Percentiles rank a stretch among this genome's conserved stretches.
Conservation (phyloP, 345 rosid genomes). For the Moringa oleifera region DNA sequence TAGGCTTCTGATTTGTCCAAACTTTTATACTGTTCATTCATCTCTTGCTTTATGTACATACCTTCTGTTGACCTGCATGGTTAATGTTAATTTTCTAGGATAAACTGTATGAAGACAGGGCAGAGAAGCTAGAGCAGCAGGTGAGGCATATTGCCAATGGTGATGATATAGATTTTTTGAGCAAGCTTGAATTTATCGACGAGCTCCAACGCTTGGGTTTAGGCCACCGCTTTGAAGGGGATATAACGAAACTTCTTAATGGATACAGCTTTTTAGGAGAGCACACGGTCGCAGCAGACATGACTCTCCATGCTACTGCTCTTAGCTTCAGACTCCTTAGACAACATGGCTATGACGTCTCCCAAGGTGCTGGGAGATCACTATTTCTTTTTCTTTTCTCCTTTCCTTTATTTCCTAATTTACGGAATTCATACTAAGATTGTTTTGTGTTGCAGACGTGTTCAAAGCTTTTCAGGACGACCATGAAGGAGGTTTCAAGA, state of each 20-base stretch:
- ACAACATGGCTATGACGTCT: conserved; percentile 33
- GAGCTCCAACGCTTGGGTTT: conserved; percentile 40
- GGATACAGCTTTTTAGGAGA: conserved; percentile 1
- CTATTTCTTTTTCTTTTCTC: too few species aligned
- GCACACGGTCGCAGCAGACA: background rate
- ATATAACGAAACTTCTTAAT: conserved; percentile 21
- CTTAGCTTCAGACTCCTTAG: conserved; percentile 42
- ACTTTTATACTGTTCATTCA: too few species aligned
- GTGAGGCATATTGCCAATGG: conserved; percentile 17
- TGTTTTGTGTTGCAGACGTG: too few species aligned
- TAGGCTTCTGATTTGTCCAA: too few species aligned
- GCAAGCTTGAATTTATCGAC: conserved; percentile 32
- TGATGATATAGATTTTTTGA: conserved; percentile 8
- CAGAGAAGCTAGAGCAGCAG: conserved; percentile 22
- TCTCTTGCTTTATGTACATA: too few species aligned
- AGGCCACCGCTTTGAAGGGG: conserved; percentile 25
- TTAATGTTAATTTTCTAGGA: conserved; percentile 13
- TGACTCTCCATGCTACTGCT: conserved; percentile 24
- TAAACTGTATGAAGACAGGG: conserved; percentile 5
- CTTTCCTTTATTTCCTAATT: too few species aligned
- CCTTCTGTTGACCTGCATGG: too few species aligned
- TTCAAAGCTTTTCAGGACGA: conserved; percentile 29
- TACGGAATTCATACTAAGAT: too few species aligned
- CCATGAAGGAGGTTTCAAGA: conserved; percentile 14
- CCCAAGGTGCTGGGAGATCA: conserved; percentile 28